A percentile compares a stretch with the other conserved stretches of the same genome.
Evolutionary conservation across 2,329 filamentous ascomycete species (phyloP).

Genomic region (Aspergillus caelatus): DNA sequence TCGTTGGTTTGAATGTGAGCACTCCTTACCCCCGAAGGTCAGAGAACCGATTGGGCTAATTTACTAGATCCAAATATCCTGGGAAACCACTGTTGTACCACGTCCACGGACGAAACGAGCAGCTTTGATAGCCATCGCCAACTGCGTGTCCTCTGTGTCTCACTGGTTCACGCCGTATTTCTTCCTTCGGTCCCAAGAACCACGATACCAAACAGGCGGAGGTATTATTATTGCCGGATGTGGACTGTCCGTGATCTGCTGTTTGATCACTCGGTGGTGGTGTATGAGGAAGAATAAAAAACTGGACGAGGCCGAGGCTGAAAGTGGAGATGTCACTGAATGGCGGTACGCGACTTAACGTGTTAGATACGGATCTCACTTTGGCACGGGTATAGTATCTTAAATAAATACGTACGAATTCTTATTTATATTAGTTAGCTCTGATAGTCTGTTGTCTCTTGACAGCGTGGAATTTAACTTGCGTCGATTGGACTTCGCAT

Average conservation of each 20-base stretch:
- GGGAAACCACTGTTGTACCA: slow-evolving; percentile 16
- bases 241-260: background rate
- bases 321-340: background rate
- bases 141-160: slow-evolving; percentile 16
- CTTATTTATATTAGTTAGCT: background rate
- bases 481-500: background rate
- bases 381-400: background rate
- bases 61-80: slow-evolving; percentile 16
- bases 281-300: background rate
- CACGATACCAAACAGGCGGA: background rate
- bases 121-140: slow-evolving; percentile 16
- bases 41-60: background rate
- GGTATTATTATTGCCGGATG: background rate
- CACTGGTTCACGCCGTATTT: background rate
- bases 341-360: background rate
- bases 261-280: background rate
- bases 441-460: background rate
- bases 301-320: background rate
- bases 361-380: background rate
- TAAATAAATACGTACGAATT: background rate
- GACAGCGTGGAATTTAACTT: background rate
- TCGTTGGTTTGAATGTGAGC: background rate
- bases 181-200: background rate
- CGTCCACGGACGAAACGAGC: slow-evolving; percentile 16
- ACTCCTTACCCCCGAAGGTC: background rate